phyloP scores from a whole-genome alignment of 306 rosid species.

The Hippophae rhamnoides region DNA sequence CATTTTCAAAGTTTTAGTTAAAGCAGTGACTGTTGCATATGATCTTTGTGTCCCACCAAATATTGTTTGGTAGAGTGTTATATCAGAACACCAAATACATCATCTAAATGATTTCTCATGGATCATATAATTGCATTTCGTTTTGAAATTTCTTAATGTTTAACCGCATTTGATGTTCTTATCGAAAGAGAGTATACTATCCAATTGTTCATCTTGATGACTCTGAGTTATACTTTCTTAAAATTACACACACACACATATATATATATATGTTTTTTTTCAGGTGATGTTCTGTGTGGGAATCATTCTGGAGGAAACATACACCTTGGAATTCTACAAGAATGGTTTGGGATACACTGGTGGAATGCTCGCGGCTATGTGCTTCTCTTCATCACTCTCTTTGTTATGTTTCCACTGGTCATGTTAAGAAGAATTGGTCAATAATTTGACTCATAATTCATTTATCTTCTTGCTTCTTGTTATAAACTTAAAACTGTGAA shows the following conservation, averaged over 20 bases:
- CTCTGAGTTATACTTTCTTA: not conserved
- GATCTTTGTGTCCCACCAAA: no score
- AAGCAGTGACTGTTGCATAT: no score
- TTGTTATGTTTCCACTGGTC: conserved; percentile 42
- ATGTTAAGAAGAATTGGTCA: conserved; percentile 43
- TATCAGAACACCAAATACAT: no score
- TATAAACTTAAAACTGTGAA: not conserved
- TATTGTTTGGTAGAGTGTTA: no score
- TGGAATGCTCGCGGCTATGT: conserved; percentile 50
- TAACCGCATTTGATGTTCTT: no score
- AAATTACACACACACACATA: no score
- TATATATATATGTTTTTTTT: not conserved
- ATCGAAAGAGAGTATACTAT: no score
- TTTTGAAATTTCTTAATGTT: no score
- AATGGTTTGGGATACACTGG: conserved; percentile 56
- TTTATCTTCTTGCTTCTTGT: no score
- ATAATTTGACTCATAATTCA: not conserved
- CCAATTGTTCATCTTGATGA: not conserved
- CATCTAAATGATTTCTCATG: no score
- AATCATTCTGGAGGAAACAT: conserved; percentile 22
- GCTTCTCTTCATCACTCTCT: conserved; percentile 28
- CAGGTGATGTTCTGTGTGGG: conserved; percentile 56
- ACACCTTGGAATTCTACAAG: conserved; percentile 45
- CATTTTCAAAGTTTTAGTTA: no score
- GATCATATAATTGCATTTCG: no score